Evolutionary conservation across 2,329 filamentous ascomycete genomes (phyloP).

Genomic region (Hymenoscyphus repandus): DNA sequence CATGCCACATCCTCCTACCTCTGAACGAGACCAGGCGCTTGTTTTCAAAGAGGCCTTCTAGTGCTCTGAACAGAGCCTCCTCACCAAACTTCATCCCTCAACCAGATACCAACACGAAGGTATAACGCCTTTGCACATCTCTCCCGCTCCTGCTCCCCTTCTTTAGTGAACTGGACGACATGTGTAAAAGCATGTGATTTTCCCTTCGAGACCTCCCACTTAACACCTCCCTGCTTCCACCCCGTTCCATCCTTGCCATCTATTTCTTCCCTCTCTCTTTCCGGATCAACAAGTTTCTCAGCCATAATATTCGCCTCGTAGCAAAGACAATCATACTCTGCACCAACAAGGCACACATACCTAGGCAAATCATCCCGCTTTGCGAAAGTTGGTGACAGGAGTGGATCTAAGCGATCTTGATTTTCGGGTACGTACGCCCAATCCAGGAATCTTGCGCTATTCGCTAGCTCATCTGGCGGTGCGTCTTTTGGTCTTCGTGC

Average conservation of each 20-base stretch:
- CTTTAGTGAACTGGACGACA: neutral
- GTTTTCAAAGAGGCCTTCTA: no score
- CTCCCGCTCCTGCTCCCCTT: no score
- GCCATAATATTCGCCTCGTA: neutral
- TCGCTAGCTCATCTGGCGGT: neutral
- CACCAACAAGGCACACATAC: neutral
- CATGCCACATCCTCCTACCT: no score
- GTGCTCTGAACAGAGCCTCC: no score
- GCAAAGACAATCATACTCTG: neutral
- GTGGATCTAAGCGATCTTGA: neutral
- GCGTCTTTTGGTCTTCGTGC: neutral
- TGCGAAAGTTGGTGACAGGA: neutral
- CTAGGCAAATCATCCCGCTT: neutral
- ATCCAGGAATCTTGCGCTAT: neutral
- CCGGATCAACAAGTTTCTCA: neutral
- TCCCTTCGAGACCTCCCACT: neutral
- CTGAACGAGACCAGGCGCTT: no score
- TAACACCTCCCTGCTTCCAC: neutral
- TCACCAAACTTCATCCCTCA: no score
- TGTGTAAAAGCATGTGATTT: neutral
- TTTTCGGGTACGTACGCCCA: neutral
- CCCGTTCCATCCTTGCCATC: neutral
- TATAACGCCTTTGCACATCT: no score
- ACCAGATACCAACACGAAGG: no score
- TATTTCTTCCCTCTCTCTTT: neutral